Evolutionary conservation across 1,284 basidiomycete genomes (phyloP), one percentile per base, ranked within the genome.

Genomic region (Ceratobasidium sp.): DNA sequence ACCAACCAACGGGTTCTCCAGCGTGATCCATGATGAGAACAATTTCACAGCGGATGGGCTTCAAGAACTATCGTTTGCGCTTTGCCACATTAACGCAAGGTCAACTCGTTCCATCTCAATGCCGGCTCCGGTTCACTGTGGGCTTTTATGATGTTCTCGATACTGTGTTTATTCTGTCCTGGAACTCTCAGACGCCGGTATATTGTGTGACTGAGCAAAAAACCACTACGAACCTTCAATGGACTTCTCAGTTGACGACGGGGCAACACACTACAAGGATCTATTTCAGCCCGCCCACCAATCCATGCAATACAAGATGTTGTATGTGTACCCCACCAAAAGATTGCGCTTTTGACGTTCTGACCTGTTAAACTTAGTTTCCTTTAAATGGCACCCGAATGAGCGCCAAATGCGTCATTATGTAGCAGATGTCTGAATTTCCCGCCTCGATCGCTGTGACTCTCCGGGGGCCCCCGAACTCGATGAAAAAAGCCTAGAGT

Each of bases 81-180:
- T 94, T 0, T 93, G 91, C 77, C 92, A 93, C 75, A 89, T 93
- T 10, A 94, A 93, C 77, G 91, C 91, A 0, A 85, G 92, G 1
- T 88, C 90, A 12, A 94, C 92, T 0, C 87, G 93, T 48, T 92
- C 91, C 0, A 92, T 94, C 0, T 93, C 92, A 0, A 92, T 93
- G 69, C 91, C 50, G 0, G 92, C 92, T 0, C 92, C 92, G 0
- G 91, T 93, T 0, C 94, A 93, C 76, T 93, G 92, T 92, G 76
- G 78, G 90, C 77, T 30, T 23, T 53, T 43, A 3, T 8, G 14
- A 21, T 75, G 18, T 57, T 52, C 28, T 61, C 4, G 34, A 34
- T 53, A 45, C 73, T 26, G 3, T 16, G 16, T 18, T 41, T 72
- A 60, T 64, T 45, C 74, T 61, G 2, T n/a, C 26, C 12, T 9